phyloP scores from a whole-genome alignment of 2,329 filamentous ascomycete species.

The Annulohypoxylon truncatum region DNA sequence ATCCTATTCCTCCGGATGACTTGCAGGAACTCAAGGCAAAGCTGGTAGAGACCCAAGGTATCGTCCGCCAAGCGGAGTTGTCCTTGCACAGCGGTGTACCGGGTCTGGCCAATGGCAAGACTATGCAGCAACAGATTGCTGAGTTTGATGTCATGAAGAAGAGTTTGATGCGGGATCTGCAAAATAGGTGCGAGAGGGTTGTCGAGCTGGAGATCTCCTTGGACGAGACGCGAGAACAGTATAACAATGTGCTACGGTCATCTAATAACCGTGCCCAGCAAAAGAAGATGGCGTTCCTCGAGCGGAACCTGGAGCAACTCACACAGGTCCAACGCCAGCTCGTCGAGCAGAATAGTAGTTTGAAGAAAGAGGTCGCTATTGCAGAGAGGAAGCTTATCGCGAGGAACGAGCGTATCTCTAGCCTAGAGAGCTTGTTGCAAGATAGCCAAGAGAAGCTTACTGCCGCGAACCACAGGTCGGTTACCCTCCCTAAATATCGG shows the following conservation, averaged over 20 bases:
- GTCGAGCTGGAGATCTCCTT: constrained; percentile 98
- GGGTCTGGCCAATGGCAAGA: constrained; percentile 84
- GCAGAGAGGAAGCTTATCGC: constrained; percentile 97
- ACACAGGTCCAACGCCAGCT: constrained; percentile 97
- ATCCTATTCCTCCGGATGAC: constrained; percentile 83
- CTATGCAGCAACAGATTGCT: constrained; percentile 95
- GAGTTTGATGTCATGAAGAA: constrained; percentile 99
- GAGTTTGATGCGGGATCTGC: constrained; percentile 96
- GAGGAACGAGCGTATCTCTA: constrained; percentile 95
- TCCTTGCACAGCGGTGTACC: constrained; percentile 77
- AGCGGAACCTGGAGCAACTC: constrained; percentile 96
- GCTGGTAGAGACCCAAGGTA: constrained; percentile 89
- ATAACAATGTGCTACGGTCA: constrained; percentile 96
- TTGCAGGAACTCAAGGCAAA: constrained; percentile 80
- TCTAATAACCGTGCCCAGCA: constrained; percentile 99
- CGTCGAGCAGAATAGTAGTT: constrained; percentile 94
- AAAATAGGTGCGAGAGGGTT: constrained; percentile 97
- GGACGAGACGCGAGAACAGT: constrained; percentile 97
- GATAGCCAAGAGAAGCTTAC: constrained; percentile 99
- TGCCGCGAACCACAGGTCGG: constrained; percentile 95
- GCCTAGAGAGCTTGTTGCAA: constrained; percentile 89
- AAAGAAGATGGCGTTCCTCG: constrained; percentile 99
- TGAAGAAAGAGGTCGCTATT: constrained; percentile 99
- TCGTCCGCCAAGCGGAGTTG: constrained; percentile 91
- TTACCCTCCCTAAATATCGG: constrained; percentile 41